These are phyloP conservation scores for Stemphylium beticola DNA, from an alignment of 2,329 filamentous ascomycete genomes.

Conservation along the genomic window DNA sequence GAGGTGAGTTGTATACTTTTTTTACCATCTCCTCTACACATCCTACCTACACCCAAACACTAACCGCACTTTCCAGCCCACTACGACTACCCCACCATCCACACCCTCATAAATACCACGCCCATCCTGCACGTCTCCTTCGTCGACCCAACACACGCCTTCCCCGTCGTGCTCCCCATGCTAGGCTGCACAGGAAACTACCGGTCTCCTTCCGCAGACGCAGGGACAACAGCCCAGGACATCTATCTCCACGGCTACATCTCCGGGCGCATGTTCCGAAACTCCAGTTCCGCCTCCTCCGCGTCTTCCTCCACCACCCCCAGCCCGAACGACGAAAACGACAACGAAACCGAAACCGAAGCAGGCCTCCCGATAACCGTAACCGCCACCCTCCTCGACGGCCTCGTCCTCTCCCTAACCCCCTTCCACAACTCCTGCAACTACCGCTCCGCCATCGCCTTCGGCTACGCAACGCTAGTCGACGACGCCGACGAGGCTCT, in stretches of 20 bases:
- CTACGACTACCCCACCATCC: slow-evolving; percentile 47
- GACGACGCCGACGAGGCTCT: slow-evolving; percentile 28
- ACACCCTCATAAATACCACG: slow-evolving; percentile 38
- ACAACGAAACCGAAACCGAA: not conserved
- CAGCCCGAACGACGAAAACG: not conserved
- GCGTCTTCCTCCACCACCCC: not conserved
- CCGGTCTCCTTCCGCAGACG: slow-evolving; percentile 62
- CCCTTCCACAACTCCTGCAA: slow-evolving; percentile 48
- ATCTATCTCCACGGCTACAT: slow-evolving; percentile 47
- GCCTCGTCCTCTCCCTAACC: slow-evolving; percentile 42
- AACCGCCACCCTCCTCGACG: slow-evolving; percentile 35
- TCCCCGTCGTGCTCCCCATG: slow-evolving; percentile 55
- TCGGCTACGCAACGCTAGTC: slow-evolving; percentile 39
- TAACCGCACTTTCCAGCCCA: slow-evolving; percentile 17
- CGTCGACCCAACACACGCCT: slow-evolving; percentile 57
- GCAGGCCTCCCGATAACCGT: slow-evolving; percentile 1
- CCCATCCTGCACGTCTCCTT: slow-evolving; percentile 48
- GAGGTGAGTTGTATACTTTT: slow-evolving; percentile 28
- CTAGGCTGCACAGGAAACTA: slow-evolving; percentile 47
- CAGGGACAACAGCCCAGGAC: slow-evolving; percentile 53
- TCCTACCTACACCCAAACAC: too few relatives aligned
- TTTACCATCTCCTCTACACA: too few relatives aligned
- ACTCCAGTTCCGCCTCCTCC: too few relatives aligned
- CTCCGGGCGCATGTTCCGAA: slow-evolving; percentile 67
- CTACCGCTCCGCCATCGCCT: slow-evolving; percentile 41